Conservation (phyloP, 306 rosid species). For the Cucurbita maxima region DNA sequence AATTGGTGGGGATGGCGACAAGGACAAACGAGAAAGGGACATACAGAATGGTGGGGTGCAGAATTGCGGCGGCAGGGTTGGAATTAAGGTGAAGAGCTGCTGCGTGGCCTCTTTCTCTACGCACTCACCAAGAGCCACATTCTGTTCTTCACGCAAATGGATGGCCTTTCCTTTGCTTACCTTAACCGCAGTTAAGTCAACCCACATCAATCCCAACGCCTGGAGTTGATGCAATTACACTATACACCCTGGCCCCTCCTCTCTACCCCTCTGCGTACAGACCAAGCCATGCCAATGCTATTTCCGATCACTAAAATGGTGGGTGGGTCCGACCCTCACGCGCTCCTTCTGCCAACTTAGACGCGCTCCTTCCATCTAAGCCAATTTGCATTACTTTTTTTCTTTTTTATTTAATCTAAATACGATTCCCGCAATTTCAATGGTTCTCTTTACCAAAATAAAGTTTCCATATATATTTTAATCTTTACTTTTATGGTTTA, state of each 20-base stretch:
- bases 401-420: too few species aligned
- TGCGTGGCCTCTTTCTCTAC: neutral
- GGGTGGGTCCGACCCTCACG: neutral
- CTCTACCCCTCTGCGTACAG: neutral
- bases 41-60: too few species aligned
- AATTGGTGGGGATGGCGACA: neutral
- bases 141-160: neutral
- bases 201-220: neutral
- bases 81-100: too few species aligned
- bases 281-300: neutral
- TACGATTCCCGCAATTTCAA: too few species aligned
- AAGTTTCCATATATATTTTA: too few species aligned
- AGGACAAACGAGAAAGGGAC: neutral
- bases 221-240: neutral
- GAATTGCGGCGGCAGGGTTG: too few species aligned
- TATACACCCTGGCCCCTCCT: neutral
- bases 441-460: too few species aligned
- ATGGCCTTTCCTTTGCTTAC: neutral
- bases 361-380: neutral
- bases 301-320: neutral
- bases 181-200: neutral
- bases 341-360: neutral
- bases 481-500: too few species aligned
- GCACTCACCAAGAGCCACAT: conserved; percentile 15
- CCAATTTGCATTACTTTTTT: too few species aligned